These are phyloP conservation scores for Mucor piriformis DNA, from an alignment of 371 early-diverging fungal species.

Conservation along the genomic window DNA sequence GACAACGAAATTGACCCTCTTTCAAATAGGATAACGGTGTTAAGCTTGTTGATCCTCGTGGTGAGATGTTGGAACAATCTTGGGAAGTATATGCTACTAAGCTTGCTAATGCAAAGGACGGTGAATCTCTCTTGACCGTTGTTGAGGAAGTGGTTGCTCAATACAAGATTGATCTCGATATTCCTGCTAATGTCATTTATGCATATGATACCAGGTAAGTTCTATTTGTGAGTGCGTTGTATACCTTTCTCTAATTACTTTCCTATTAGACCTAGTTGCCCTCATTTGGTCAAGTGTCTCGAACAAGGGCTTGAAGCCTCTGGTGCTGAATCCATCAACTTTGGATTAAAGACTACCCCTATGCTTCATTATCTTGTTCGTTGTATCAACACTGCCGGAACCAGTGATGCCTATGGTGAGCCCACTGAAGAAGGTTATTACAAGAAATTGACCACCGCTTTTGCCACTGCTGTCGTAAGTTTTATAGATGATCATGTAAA, in stretches of 20 bases:
- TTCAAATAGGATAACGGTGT: conserved; percentile 95
- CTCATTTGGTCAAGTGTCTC: conserved; percentile 78
- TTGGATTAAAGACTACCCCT: conserved; percentile 96
- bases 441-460: conserved; percentile 85
- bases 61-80: conserved; percentile 97
- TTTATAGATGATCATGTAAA: conserved; percentile 3
- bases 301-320: conserved; percentile 80
- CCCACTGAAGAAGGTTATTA: conserved; percentile 93
- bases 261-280: conserved; percentile 79
- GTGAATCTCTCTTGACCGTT: conserved; percentile 64
- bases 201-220: conserved; percentile 92
- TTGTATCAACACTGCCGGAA: conserved; percentile 82
- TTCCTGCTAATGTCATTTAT: conserved; percentile 74
- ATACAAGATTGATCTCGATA: conserved; percentile 73
- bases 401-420: conserved; percentile 86
- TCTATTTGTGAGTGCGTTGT: neutral
- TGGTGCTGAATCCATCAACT: conserved; percentile 73
- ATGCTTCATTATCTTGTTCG: conserved; percentile 96
- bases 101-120: conserved; percentile 88
- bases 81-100: conserved; percentile 95
- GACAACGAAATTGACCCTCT: neutral
- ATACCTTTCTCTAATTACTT: neutral
- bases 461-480: conserved; percentile 77
- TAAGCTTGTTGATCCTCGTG: conserved; percentile 98
- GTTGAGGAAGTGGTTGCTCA: conserved; percentile 68